Evolutionary conservation across 345 rosid genomes (phyloP).

Genomic region (Pistacia integerrima): DNA sequence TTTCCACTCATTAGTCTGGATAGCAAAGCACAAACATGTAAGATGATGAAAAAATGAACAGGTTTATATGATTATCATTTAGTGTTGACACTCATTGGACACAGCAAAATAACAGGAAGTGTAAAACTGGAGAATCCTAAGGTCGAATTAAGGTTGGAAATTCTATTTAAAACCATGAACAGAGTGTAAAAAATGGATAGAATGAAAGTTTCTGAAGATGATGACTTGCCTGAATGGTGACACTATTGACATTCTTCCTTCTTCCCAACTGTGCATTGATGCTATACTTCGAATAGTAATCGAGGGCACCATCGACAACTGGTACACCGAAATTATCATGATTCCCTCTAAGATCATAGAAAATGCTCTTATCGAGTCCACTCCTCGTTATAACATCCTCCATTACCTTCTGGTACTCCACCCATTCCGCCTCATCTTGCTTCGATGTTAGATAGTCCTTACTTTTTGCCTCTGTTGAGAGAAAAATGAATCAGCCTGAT

Average conservation of each 20-base stretch:
- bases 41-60: constrained; percentile 17
- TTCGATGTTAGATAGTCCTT: constrained; percentile 77
- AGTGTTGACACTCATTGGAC: background rate
- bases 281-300: constrained; percentile 84
- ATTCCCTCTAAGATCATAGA: constrained; percentile 94
- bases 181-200: background rate
- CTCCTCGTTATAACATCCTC: constrained; percentile 64
- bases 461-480: constrained; percentile 83
- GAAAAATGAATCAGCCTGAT: constrained; percentile 17
- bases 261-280: constrained; percentile 76
- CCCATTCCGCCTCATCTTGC: constrained; percentile 84
- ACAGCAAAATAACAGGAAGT: background rate
- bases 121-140: background rate
- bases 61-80: background rate
- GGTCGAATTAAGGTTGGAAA: background rate
- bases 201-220: background rate
- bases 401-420: constrained; percentile 73
- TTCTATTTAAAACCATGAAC: no score
- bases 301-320: constrained; percentile 53
- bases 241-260: constrained; percentile 51
- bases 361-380: constrained; percentile 65
- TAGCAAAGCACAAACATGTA: constrained; percentile 21
- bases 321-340: constrained; percentile 96
- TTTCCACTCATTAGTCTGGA: constrained; percentile 60
- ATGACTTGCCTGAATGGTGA: constrained; percentile 72